A percentile compares a stretch with the other conserved stretches of the same genome.
These are phyloP conservation scores for Megacollybia marginata DNA, from an alignment of 768 basidiomycete genomes.

Conservation along the genomic window DNA sequence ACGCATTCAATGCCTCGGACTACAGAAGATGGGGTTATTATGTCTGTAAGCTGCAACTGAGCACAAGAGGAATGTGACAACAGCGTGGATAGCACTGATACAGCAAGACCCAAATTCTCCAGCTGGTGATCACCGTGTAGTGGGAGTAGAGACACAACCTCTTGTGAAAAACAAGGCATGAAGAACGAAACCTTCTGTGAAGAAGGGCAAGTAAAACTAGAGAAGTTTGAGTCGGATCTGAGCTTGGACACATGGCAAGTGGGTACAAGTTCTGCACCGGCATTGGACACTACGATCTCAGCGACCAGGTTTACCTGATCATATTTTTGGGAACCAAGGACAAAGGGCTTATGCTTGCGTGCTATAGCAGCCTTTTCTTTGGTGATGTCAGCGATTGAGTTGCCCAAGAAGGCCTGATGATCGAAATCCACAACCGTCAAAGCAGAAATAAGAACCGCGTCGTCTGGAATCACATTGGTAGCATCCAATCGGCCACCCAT, in stretches of 20 bases:
- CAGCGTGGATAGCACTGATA: slow-evolving; percentile 54
- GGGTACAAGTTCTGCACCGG: slow-evolving; percentile 37
- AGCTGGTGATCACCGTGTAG: slow-evolving; percentile 81
- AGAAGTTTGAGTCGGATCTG: slow-evolving; percentile 5
- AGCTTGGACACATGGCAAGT: slow-evolving; percentile 21
- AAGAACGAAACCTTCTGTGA: slow-evolving; percentile 34
- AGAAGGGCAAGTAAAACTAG: slow-evolving; percentile 26
- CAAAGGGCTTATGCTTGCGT: slow-evolving; percentile 49
- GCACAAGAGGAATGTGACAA: slow-evolving; percentile 30
- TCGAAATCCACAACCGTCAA: slow-evolving; percentile 88
- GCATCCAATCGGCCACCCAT: slow-evolving; percentile 93
- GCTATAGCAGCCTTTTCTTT: slow-evolving; percentile 81
- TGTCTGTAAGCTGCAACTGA: slow-evolving; percentile 12
- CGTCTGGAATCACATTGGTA: slow-evolving; percentile 80
- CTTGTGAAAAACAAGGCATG: slow-evolving; percentile 35
- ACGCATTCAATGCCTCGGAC: slow-evolving; percentile 49
- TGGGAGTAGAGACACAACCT: slow-evolving; percentile 46
- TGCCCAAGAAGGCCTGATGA: slow-evolving; percentile 86
- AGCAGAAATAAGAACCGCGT: slow-evolving; percentile 65
- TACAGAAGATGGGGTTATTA: slow-evolving; percentile 45
- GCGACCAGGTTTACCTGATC: slow-evolving; percentile 39
- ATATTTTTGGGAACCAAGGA: slow-evolving; percentile 61
- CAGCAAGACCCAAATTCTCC: slow-evolving; percentile 70
- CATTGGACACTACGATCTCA: slow-evolving; percentile 30
- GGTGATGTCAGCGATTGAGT: slow-evolving; percentile 67